phyloP scores from a whole-genome alignment of 768 basidiomycete species.

The Floccularia luteovirens region DNA sequence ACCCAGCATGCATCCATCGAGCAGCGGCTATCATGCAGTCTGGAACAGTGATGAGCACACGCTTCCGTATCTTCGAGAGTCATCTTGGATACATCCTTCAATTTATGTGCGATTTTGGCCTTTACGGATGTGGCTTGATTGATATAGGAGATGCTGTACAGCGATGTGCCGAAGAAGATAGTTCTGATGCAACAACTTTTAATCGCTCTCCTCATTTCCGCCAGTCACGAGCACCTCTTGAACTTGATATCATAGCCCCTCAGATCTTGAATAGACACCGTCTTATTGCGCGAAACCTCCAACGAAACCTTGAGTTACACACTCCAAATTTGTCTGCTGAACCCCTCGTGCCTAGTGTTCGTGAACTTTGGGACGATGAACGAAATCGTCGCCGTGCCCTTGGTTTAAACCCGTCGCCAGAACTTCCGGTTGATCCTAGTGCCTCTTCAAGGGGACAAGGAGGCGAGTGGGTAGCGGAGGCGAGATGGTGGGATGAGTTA shows the following conservation, averaged over 20 bases:
- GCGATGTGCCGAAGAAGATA: constrained; percentile 33
- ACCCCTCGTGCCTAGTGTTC: constrained; percentile 79
- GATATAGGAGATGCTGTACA: constrained; percentile 64
- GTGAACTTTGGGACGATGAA: constrained; percentile 97
- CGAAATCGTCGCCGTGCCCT: constrained; percentile 58
- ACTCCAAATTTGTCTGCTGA: constrained; percentile 43
- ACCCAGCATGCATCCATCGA: constrained; percentile 65
- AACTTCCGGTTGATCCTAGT: constrained; percentile 63
- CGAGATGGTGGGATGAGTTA: constrained; percentile 71
- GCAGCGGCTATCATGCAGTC: constrained; percentile 72
- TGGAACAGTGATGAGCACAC: constrained; percentile 74
- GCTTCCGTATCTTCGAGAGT: constrained; percentile 79
- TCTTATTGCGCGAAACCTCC: constrained; percentile 52
- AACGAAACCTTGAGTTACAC: constrained; percentile 66
- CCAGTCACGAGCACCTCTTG: constrained; percentile 63
- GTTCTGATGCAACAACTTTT: constrained; percentile 26
- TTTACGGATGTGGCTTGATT: constrained; percentile 92
- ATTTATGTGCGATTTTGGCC: constrained; percentile 91
- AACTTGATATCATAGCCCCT: constrained; percentile 76
- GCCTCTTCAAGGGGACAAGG: constrained; percentile 50
- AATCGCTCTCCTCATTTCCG: constrained; percentile 51
- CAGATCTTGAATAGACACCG: constrained; percentile 81
- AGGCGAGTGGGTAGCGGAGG: constrained; percentile 65
- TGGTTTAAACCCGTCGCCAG: constrained; percentile 68
- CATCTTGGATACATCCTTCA: constrained; percentile 86